Conservation (phyloP, 2,329 filamentous ascomycete genomes). For the Keithomyces neogunnii region DNA sequence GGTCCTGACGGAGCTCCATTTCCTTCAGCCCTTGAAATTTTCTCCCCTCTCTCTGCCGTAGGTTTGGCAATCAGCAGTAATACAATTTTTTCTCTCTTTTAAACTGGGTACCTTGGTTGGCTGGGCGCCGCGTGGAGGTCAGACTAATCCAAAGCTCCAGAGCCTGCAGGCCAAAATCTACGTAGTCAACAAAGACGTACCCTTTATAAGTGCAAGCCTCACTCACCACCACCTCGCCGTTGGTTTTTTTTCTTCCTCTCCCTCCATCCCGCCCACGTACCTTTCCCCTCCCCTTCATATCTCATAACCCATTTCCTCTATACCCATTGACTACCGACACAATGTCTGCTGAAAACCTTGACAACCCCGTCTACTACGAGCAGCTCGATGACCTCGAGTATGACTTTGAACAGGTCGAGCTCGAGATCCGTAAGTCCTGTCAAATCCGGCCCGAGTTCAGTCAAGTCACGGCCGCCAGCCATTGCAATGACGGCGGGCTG, state of each 20-base stretch:
- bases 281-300: neutral
- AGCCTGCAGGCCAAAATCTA: no score
- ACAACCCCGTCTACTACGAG: conserved; percentile 54
- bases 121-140: conserved; percentile 1
- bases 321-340: conserved; percentile 11
- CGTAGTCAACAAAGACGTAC: no score
- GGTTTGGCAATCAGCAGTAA: neutral
- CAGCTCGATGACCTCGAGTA: conserved; percentile 72
- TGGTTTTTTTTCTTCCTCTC: neutral
- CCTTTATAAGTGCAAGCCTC: conserved; percentile 1
- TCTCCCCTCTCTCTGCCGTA: neutral
- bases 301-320: conserved; percentile 4
- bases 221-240: neutral
- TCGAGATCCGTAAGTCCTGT: conserved; percentile 63
- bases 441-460: no score
- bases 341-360: conserved; percentile 27
- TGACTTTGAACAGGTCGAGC: conserved; percentile 76
- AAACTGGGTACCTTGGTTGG: neutral
- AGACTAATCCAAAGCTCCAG: neutral
- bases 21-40: no score
- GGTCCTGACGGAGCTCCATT: no score
- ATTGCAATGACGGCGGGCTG: no score
- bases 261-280: neutral
- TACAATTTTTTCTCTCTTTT: neutral
- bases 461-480: no score